phyloP scores from a whole-genome alignment of 768 basidiomycete species.

The Harrya chromipes region DNA sequence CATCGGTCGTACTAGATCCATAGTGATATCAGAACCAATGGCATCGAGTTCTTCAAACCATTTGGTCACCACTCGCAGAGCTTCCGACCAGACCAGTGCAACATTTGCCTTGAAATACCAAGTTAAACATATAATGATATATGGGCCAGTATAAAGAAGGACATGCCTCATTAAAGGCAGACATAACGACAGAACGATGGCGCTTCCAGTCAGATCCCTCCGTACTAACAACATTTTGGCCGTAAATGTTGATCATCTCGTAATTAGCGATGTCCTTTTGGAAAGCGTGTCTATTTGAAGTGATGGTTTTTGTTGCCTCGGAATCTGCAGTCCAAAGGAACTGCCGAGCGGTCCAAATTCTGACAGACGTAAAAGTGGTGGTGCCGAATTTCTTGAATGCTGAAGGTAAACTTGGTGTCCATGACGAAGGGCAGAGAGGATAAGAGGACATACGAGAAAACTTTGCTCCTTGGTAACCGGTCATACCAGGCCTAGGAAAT shows the following conservation, averaged over 20 bases:
- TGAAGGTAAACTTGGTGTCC: background rate
- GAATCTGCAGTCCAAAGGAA: constrained; percentile 44
- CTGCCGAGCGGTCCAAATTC: constrained; percentile 28
- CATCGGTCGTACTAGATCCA: constrained; percentile 14
- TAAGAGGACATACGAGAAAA: constrained; percentile 34
- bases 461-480: constrained; percentile 33
- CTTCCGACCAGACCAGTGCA: constrained; percentile 48
- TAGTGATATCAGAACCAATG: constrained; percentile 16
- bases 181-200: constrained; percentile 42
- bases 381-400: constrained; percentile 38
- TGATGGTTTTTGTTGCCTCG: constrained; percentile 38
- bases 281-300: constrained; percentile 34
- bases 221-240: constrained; percentile 40
- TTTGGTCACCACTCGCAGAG: constrained; percentile 37
- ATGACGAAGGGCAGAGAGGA: no score
- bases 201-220: constrained; percentile 48
- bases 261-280: constrained; percentile 41
- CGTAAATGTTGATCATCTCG: constrained; percentile 43
- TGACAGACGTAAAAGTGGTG: constrained; percentile 38
- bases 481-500: constrained; percentile 36
- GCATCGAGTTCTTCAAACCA: constrained; percentile 42
- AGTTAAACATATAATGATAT: background rate
- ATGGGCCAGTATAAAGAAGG: background rate
- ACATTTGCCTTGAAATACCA: constrained; percentile 36
- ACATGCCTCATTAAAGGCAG: constrained; percentile 48